Evolutionary conservation across 495 filamentous ascomycete genomes (phyloP).

Genomic region (Aspergillus cavernicola): DNA sequence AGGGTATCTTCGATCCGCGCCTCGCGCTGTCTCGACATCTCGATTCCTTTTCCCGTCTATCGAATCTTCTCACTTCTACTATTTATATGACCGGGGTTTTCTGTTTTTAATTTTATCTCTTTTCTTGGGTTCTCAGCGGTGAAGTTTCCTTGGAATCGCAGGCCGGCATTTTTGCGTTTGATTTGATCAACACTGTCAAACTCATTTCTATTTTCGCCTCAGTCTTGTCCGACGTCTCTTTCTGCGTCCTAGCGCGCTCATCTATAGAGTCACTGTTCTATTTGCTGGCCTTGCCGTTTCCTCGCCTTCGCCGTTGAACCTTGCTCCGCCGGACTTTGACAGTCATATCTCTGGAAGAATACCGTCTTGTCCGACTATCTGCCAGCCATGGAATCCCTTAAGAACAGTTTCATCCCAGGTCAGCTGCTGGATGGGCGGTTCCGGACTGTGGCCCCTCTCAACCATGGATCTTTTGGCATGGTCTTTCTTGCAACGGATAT

Average conservation of each 20-base stretch:
- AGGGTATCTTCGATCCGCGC: slow-evolving; percentile 44
- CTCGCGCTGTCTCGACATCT: slow-evolving; percentile 38
- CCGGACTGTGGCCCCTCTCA: slow-evolving; percentile 85
- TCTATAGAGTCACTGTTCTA: slow-evolving; percentile 17
- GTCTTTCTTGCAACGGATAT: slow-evolving; percentile 88
- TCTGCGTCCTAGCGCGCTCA: slow-evolving; percentile 22
- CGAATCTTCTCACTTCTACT: slow-evolving; percentile 52
- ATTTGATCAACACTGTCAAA: too few species aligned
- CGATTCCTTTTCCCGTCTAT: slow-evolving; percentile 26
- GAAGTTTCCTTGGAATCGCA: slow-evolving; percentile 29
- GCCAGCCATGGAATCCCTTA: slow-evolving; percentile 71
- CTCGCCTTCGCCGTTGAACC: neutral
- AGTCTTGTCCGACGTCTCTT: slow-evolving; percentile 30
- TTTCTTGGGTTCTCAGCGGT: slow-evolving; percentile 22
- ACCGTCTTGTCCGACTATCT: slow-evolving; percentile 11
- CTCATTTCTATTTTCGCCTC: slow-evolving; percentile 33
- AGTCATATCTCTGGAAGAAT: slow-evolving; percentile 35
- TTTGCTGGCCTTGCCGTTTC: slow-evolving; percentile 10
- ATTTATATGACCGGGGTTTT: slow-evolving; percentile 62
- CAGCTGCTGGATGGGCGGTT: slow-evolving; percentile 81
- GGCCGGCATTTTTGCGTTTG: slow-evolving; percentile 32
- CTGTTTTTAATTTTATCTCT: slow-evolving; percentile 19
- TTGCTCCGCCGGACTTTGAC: slow-evolving; percentile 2
- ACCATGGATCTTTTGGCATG: slow-evolving; percentile 98
- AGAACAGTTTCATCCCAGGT: slow-evolving; percentile 67